Base-by-base conservation (phyloP, 2,329 filamentous ascomycete species). In the Hymenoscyphus scutula region DNA sequence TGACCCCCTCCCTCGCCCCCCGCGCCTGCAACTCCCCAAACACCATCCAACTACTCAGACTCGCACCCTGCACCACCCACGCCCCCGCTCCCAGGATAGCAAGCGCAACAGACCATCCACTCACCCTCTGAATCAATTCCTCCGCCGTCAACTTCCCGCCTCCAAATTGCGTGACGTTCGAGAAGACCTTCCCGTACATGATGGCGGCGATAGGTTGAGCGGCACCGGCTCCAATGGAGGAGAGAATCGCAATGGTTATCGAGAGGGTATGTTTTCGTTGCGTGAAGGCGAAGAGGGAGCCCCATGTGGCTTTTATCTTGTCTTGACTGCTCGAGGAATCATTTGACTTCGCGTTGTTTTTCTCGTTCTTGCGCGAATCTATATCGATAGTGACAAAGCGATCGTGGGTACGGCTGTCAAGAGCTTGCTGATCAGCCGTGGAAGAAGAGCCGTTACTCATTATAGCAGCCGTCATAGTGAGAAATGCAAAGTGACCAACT, bases 11-110 rank as follows among this genome's bases (percentile, higher is more conserved):
- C 5, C 92, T 84, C 6, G 86, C 87, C 55, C 77, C 84, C 34
- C 82, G 84, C 0, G 89, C 91, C 68, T 97, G 91, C 1, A 91
- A 70, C 74, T 97, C 93, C 15, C 93, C 91, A 74, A 95, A 95
- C 0, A 83, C 73, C 32, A 94, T 79, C 87, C 93, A 97, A 0
- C 84, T 74, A 1, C 82, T 80, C 69, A 92, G 88, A 68, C 91
- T 89, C 1, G 82, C 72, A 2, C 84, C 83, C 68, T 90, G 88
- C 17, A 88, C 76, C 0, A 92, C 54, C 85, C 90, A 94, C 55
- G 84, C 87, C 0, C 78, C 82, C 0, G 79, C 74, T 0, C 89
- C 91, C 0, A 97, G 74, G 0, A 79, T 81, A 0, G 86, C 75
- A 53, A 97, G 77, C 29, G 85, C 82, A 29, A 88, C 68, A 55